These are phyloP conservation scores for Citrus inodora DNA, from an alignment of 345 rosid genomes.

Conservation along the genomic window DNA sequence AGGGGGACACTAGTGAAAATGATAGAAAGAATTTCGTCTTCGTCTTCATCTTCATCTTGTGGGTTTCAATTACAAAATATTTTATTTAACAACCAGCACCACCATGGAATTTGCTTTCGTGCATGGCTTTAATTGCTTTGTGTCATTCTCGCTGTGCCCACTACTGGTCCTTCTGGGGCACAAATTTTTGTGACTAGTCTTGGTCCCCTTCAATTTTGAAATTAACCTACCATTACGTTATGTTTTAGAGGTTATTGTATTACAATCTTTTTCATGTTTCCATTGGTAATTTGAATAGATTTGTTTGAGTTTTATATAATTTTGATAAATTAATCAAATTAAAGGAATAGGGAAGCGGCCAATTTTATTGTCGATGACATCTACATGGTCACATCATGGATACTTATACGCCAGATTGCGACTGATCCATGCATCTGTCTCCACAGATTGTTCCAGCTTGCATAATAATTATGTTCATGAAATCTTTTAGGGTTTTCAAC, in stretches of 20 bases:
- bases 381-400: slow-evolving; percentile 4
- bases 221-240: too few species aligned
- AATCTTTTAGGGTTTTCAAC: background rate
- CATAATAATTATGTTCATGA: background rate
- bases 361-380: background rate
- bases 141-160: background rate
- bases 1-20: slow-evolving; percentile 18
- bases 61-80: background rate
- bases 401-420: background rate
- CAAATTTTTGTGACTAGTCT: slow-evolving; percentile 3
- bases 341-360: too few species aligned
- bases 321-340: too few species aligned
- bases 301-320: too few species aligned
- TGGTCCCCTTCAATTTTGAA: background rate
- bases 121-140: background rate
- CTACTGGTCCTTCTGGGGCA: slow-evolving; percentile 15
- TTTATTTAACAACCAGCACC: slow-evolving; percentile 3
- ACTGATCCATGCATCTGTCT: background rate
- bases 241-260: too few species aligned
- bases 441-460: background rate
- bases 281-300: too few species aligned
- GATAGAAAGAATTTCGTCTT: slow-evolving; percentile 13
- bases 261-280: too few species aligned
- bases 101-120: slow-evolving; percentile 17
- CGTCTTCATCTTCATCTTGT: slow-evolving; percentile 1